Base-by-base conservation (phyloP, 441 rosid genomes). In the Macaranga tanarius region DNA sequence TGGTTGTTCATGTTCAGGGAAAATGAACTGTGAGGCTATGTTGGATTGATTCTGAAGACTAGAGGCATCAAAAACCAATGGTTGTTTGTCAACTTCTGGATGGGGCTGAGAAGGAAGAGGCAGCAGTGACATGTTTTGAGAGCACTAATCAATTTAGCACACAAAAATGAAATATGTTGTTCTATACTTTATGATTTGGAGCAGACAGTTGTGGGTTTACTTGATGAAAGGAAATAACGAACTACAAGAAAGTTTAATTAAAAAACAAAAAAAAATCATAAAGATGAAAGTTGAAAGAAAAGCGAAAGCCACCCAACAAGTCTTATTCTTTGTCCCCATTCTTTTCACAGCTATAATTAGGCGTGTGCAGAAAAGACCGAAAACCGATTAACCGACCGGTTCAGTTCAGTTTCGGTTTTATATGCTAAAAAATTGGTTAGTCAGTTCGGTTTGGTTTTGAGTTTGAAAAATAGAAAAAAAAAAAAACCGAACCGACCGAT, bases 1-100 rank as follows among this genome's bases (percentile, higher is more conserved):
- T 13, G 99, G 98, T 70, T 83, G 84, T 59, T 95, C 97, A 7
- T 85, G 75, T 76, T 89, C 93, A 0, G 98, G 97, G 96, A 97
- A 92, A 5, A 95, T 78, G 84, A 95, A 92, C 70, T 91, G 89
- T 60, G 80, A 48, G 10, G 99, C 98, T 68, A 92, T 81, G 77
- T 74, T 57, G 59, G 77, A 25, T 70, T 86, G 87, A 72, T 82
- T 74, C 45, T 76, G 86, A 65, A 91, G 83, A 72, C 90, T 76
- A 0, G 91, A 84, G 19, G 93, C 91, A 38, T 91, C 90, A 44
- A 89, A 95, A 71, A 88, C 64, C 11, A 76, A 44, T 6, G 66
- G 64, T 12, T 69, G 23, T 11, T 7, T 23, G 17, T 23, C 13
- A 4, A 48, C 10, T 11, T 48, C 11, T 48, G 52, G 12, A 2